Conservation (phyloP, 2,329 filamentous ascomycete genomes). For the Penicillium concentricum region DNA sequence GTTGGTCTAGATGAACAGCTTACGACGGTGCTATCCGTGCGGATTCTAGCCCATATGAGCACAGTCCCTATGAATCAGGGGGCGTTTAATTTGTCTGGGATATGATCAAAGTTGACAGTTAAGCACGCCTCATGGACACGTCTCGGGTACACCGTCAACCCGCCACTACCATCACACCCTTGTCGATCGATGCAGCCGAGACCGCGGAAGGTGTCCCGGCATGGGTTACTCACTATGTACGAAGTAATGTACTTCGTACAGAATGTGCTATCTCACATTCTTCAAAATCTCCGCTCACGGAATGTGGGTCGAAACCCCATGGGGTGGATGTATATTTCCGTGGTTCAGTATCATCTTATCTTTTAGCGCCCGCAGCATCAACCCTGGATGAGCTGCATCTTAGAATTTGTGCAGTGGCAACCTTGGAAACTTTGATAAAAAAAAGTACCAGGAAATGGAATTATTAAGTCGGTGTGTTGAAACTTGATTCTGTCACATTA, state of each 20-base stretch:
- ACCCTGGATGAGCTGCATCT: neutral
- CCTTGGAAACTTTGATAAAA: too few species aligned
- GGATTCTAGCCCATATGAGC: neutral
- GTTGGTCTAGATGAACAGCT: constrained; percentile 3
- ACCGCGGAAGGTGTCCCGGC: constrained; percentile 5
- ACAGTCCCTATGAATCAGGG: neutral
- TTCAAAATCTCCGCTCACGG: neutral
- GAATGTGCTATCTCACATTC: constrained; percentile 7
- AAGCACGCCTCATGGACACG: constrained; percentile 3
- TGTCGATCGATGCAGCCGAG: constrained; percentile 8
- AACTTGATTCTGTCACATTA: neutral
- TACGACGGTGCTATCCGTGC: constrained; percentile 3
- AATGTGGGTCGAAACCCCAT: constrained; percentile 9
- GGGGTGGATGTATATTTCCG: constrained; percentile 3
- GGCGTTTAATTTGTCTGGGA: neutral
- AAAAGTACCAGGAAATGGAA: neutral
- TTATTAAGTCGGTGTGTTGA: neutral
- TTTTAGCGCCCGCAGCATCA: neutral
- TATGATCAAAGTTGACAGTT: neutral
- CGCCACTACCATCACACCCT: constrained; percentile 7
- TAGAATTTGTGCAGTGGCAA: neutral
- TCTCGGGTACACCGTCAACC: constrained; percentile 11
- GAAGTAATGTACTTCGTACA: too few species aligned
- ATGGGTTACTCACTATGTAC: too few species aligned
- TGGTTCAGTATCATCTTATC: neutral